Base-by-base conservation (phyloP, 2,329 filamentous ascomycete genomes). In the Bipolaris victoriae region DNA sequence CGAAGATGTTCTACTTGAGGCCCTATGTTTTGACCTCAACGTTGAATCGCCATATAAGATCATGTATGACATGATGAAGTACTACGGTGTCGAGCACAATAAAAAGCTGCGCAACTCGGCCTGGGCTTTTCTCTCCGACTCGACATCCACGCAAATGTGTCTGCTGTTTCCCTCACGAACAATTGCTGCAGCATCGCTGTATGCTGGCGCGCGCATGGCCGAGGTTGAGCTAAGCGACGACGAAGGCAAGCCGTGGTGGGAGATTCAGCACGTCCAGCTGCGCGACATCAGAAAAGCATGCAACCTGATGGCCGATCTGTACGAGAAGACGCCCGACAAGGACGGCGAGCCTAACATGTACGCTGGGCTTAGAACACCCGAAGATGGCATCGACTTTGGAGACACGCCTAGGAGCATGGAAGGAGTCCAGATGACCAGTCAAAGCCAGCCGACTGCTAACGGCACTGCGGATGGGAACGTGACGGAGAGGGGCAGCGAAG, bases 101-200 rank as follows among this genome's bases (percentile, higher is more conserved):
- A 94, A 94, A 77, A 81, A 84, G 52, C 79, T 98, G 29, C 86
- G 94, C 53, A 93, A 97, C 76, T 87, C 90, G 0, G 90, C 92
- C 1, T 98, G 95, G 92, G 90, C 92, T 0, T 98, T 97, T 70
- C 87, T 96, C 62, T 97, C 96, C 73, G 95, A 99, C 77, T 90
- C 90, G 18, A 90, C 88, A 63, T 86, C 94, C 58, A 98, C 94
- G 0, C 86, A 89, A 39, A 82, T 98, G 47, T 96, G 93, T 58
- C 83, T 99, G 3, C 82, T 96, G 29, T 90, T 93, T 75, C 86
- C 87, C 18, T 86, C 92, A 15, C 86, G 88, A 39, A 91, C 92
- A 37, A 90, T 98, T 51, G 92, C 94, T 15, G 90, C 94, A 31
- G 89, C 88, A 24, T 89, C 92, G 16, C 85, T 99, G 24, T 97